Evolutionary conservation across 306 rosid species (phyloP).

Genomic region (Begonia peltatifolia): DNA sequence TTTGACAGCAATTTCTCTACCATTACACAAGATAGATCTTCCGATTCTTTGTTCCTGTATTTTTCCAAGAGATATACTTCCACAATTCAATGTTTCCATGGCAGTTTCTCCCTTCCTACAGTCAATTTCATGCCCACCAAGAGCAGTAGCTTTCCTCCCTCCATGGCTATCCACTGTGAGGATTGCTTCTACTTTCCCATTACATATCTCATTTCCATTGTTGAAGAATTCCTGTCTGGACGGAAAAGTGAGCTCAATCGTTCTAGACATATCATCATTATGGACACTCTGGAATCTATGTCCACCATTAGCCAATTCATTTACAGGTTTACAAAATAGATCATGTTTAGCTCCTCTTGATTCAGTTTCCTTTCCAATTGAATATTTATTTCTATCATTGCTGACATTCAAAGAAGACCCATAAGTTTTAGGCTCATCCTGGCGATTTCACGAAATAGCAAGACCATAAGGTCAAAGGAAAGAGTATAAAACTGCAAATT

Average conservation of each 20-base stretch:
- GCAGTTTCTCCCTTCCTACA: conserved; percentile 25
- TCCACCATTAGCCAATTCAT: conserved; percentile 14
- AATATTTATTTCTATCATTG: conserved; percentile 14
- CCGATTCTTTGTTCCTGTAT: conserved; percentile 20
- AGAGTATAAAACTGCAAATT: too few species aligned
- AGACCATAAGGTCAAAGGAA: too few species aligned
- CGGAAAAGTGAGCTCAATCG: conserved; percentile 22
- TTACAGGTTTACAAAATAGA: conserved; percentile 16
- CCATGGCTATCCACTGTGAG: conserved; percentile 25
- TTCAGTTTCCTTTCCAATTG: conserved; percentile 20
- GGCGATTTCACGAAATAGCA: conserved; percentile 18
- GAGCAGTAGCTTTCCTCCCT: conserved; percentile 20
- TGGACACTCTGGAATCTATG: conserved; percentile 25
- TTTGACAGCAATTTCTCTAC: conserved; percentile 22
- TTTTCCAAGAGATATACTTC: conserved; percentile 40
- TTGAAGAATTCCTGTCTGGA: conserved; percentile 26
- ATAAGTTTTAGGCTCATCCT: conserved; percentile 34
- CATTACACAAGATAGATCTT: conserved; percentile 26
- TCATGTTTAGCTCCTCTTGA: conserved; percentile 32
- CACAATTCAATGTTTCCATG: conserved; percentile 22
- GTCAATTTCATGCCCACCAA: too few species aligned
- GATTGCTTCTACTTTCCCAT: conserved; percentile 23
- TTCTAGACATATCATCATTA: conserved; percentile 25
- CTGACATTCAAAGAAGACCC: conserved; percentile 18
- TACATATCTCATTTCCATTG: conserved; percentile 24